Base-by-base conservation (phyloP, 176 grass and related monocot genomes). In the Oryza australiensis region DNA sequence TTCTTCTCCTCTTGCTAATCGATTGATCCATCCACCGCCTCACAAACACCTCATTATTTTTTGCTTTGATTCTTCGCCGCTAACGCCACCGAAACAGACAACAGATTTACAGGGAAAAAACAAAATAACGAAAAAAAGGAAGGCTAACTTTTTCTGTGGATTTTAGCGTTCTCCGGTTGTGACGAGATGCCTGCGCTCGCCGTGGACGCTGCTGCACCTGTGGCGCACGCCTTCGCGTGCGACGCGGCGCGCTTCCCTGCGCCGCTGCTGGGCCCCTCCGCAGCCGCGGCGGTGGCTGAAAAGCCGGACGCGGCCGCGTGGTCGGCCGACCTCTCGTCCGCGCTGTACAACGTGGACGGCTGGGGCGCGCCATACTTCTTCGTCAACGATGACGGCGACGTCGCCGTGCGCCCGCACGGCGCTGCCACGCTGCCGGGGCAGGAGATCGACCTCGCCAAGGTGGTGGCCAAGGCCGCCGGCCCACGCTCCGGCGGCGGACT, bases 181-280 rank as follows among this genome's bases (percentile, higher is more conserved):
- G 83, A 87, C 93, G 94, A 92, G 92, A 97, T 97, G 94, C 88
- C 89, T 87, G 92, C 94, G 62, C 89, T 97, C 66, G 89, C 89
- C 33, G 91, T 97, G 28, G 94, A 97, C 86, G 91, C 89, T 24
- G 59, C 91, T 13, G 77, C 85, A 59, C 94, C 91, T 3, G 62
- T 87, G 70, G 83, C 79, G 68, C 88, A 90, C 87, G 82, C 83
- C 43, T 88, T 85, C 74, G 18, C 91, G 79, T 94, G 84, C 86
- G 91, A 93, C 70, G 89, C 89, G 63, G 73, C 87, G 82, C 92
- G 80, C 82, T 97, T 87, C 82, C 80, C 89, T 34, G 85, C 80
- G 10, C 87, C 87, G 13, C 87, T 76, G 79, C 46, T 70, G 76
- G 86, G 66, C 32, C 87, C 78, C 80, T 9, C 46, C 71, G 27